A percentile compares a stretch with the other conserved stretches of the same genome.
These are phyloP conservation scores for Ceratobasidium theobromae DNA, from an alignment of 1,284 basidiomycete genomes.

Conservation along the genomic window DNA sequence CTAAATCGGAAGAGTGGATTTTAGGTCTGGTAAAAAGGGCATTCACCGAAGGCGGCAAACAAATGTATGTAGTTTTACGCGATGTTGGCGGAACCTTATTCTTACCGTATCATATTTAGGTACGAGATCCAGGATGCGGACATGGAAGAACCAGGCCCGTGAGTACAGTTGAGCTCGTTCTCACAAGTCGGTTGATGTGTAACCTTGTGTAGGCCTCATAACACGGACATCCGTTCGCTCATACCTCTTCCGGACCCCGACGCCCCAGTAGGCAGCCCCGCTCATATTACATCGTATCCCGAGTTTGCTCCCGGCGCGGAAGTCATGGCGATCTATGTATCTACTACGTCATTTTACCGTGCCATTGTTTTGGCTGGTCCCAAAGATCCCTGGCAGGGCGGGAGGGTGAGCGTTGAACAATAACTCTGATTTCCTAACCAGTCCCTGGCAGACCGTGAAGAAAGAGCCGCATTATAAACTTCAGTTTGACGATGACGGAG, in stretches of 20 bases:
- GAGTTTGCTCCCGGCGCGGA: slow-evolving; percentile 68
- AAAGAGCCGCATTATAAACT: slow-evolving; percentile 23
- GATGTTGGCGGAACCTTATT: slow-evolving; percentile 21
- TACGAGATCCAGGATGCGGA: slow-evolving; percentile 83
- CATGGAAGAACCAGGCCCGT: slow-evolving; percentile 69
- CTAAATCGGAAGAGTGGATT: slow-evolving; percentile 76
- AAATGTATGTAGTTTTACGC: slow-evolving; percentile 6
- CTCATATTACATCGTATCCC: slow-evolving; percentile 67
- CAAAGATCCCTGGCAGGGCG: slow-evolving; percentile 52
- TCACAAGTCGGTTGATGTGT: too few relatives aligned
- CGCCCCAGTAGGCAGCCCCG: slow-evolving; percentile 56
- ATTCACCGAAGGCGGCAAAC: slow-evolving; percentile 58
- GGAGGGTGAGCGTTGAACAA: slow-evolving; percentile 48
- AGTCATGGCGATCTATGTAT: slow-evolving; percentile 79
- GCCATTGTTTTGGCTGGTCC: slow-evolving; percentile 73
- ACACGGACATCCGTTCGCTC: slow-evolving; percentile 64
- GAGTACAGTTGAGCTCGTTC: slow-evolving; percentile 43
- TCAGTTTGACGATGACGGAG: slow-evolving; percentile 18
- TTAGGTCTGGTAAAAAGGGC: slow-evolving; percentile 66
- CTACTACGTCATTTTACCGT: slow-evolving; percentile 83
- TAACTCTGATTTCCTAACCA: background rate
- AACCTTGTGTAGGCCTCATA: slow-evolving; percentile 56
- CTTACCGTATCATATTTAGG: slow-evolving; percentile 43
- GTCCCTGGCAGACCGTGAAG: background rate
- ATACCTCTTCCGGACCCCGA: slow-evolving; percentile 74